Conservation (phyloP, 2,329 filamentous ascomycete species). For the Hymenoscyphus linearis region DNA sequence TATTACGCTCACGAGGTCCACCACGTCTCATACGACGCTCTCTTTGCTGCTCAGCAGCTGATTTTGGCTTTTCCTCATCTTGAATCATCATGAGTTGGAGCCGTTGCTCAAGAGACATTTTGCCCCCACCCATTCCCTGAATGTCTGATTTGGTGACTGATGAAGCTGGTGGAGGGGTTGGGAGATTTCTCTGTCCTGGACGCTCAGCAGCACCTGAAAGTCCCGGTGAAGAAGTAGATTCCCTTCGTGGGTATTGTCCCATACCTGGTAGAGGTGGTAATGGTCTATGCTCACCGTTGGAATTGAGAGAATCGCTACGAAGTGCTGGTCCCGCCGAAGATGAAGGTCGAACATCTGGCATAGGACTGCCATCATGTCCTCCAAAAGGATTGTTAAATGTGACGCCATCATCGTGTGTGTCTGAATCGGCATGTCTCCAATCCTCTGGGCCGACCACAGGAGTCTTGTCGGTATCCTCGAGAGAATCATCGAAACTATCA, state of each 20-base stretch:
- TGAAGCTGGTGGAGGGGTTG: slow-evolving; percentile 64
- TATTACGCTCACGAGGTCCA: slow-evolving; percentile 43
- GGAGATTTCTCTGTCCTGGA: slow-evolving; percentile 64
- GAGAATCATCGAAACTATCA: slow-evolving; percentile 91
- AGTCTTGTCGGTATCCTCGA: slow-evolving; percentile 95
- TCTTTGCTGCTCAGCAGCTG: slow-evolving; percentile 59
- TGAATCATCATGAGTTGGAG: slow-evolving; percentile 86
- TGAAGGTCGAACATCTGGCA: slow-evolving; percentile 44
- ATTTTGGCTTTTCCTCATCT: slow-evolving; percentile 52
- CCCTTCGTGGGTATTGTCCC: slow-evolving; percentile 36
- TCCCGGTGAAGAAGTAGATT: slow-evolving; percentile 54
- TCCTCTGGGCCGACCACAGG: slow-evolving; percentile 96
- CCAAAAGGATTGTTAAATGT: slow-evolving; percentile 60
- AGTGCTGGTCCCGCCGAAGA: slow-evolving; percentile 43
- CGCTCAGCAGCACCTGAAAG: slow-evolving; percentile 68
- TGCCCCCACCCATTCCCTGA: slow-evolving; percentile 66
- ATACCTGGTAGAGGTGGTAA: slow-evolving; percentile 78
- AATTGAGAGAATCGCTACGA: slow-evolving; percentile 68
- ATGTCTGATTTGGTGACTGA: slow-evolving; percentile 71
- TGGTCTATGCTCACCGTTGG: slow-evolving; percentile 76
- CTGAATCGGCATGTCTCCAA: slow-evolving; percentile 72
- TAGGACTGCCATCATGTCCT: slow-evolving; percentile 57
- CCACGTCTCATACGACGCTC: slow-evolving; percentile 65
- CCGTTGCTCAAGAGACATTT: slow-evolving; percentile 81
- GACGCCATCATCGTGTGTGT: slow-evolving; percentile 27